These are phyloP conservation scores for Arabis hirsuta DNA, from an alignment of 345 rosid species.

Conservation along the genomic window DNA sequence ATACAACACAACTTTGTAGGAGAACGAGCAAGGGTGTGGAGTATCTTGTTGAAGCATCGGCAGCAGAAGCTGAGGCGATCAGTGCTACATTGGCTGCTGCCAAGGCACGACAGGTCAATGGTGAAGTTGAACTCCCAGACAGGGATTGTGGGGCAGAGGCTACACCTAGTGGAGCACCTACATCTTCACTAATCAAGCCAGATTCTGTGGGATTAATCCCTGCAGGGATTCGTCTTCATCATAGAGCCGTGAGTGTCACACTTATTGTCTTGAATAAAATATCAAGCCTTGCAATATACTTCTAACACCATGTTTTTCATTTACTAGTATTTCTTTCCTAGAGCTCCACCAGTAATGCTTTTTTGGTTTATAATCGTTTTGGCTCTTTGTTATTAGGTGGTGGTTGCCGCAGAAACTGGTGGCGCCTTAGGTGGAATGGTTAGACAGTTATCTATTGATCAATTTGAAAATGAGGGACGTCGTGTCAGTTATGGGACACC, in stretches of 20 bases:
- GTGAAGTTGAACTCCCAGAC: conserved; percentile 80
- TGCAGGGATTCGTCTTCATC: conserved; percentile 84
- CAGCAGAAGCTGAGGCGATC: conserved; percentile 95
- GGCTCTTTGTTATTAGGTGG: conserved; percentile 57
- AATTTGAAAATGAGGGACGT: conserved; percentile 91
- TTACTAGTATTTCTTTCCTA: conserved; percentile 11
- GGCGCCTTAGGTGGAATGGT: conserved; percentile 95
- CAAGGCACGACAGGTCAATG: conserved; percentile 89
- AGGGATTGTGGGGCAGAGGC: conserved; percentile 84
- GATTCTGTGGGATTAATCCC: conserved; percentile 68
- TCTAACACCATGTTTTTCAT: conserved; percentile 27
- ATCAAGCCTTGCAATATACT: conserved; percentile 9
- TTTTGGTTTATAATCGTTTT: conserved; percentile 33
- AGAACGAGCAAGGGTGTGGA: conserved; percentile 84
- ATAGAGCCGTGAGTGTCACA: conserved; percentile 73
- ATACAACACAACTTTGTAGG: conserved; percentile 48
- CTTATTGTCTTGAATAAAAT: conserved; percentile 9
- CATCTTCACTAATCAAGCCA: conserved; percentile 63
- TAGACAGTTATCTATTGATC: conserved; percentile 88
- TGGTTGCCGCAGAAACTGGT: conserved; percentile 88
- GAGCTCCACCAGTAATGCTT: conserved; percentile 11
- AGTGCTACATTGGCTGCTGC: conserved; percentile 91
- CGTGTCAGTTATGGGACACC: conserved; percentile 90
- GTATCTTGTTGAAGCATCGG: conserved; percentile 89
- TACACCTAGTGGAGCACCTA: conserved; percentile 76